Base-by-base conservation (phyloP, 768 basidiomycete genomes). In the Phylloporus arenicola region DNA sequence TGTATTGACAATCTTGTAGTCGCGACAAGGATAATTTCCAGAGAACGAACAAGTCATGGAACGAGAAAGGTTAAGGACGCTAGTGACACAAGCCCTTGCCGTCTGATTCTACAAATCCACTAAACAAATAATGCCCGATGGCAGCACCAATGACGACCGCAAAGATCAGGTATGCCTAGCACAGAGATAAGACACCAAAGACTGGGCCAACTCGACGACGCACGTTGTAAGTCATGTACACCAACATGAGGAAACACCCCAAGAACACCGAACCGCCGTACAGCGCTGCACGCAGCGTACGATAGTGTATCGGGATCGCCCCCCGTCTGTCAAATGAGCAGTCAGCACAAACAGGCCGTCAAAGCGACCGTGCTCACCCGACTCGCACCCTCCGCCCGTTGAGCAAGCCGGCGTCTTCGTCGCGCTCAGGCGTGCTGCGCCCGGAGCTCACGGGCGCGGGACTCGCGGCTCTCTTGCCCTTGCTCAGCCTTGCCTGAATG, bases 181-280 rank as follows among this genome's bases (percentile, higher is more conserved):
- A 25, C 44, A 19, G 8, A 16, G 19, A 7, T 51, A 34, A 56
- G 38, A 37, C 16, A 8, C 35, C 42, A 34, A 34, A 8, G 35
- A n/a, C 35, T n/a, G 17, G 34, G 10, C 3, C 8, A 39, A 51
- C 12, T 17, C 35, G 7, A 25, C 16, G 20, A 72, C 88, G 61
- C 51, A 92, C 90, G 57, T 96, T 96, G 71, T 94, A 96, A 5
- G 92, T 95, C 92, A 96, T 95, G 69, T 92, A 93, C 37, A 95
- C 83, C 51, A 96, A 74, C 92, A 96, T 96, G 64, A 92, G 80
- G 79, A 91, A 90, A 75, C 87, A 88, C 31, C 88, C 88, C 51
- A 92, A 67, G 66, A 85, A 84, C 19, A 92, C 81, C 3, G 81
- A 81, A 4, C 75, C 68, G n/a, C 84, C 90, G 59, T 94, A 95